Evolutionary conservation across 2,329 filamentous ascomycete species (phyloP), one percentile per base, ranked within the genome.

Genomic region (Scopulariopsis brevicaulis): DNA sequence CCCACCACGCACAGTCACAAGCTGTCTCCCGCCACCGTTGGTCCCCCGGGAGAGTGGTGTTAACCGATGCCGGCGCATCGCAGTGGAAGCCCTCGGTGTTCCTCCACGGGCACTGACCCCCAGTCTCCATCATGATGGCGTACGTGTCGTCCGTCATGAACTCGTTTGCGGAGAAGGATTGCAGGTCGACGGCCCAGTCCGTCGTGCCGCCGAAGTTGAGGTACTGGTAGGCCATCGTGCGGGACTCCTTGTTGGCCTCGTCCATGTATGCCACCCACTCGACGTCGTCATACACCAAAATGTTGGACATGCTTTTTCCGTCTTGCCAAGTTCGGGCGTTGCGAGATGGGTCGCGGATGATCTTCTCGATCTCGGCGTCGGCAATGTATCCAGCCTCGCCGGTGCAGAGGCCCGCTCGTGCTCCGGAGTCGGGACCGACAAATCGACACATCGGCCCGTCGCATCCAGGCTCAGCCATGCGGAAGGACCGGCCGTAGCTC

Each of bases 401-500:
- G 1, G 69, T 71, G 58, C 68, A 71, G 1, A 52, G 51, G 8
- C 68, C 69, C 22, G 60, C 58, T 4, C 48, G 51, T 1, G 68
- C 66, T 2, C 55, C 50, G 0, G 67, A 69, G 0, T 58, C 46
- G 6, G 53, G 43, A 5, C 69, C 69, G 0, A 61, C 62, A 43
- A 63, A 71, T 0, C 53, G 60, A 22, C 69, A 71, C 5, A 53
- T 53, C 7, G 64, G 64, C 0, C 65, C 65, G 0, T 53, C 62
- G 58, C 69, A 73, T 15, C 63, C 61, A 0, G 62, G 34, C 2
- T 63, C 53, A 0, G 63, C 55, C 70, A 73, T 73, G 14, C 66
- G 58, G 61, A 72, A 73, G 1, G 63, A 63, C 1, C 69, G 60
- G 0, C 67, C 69, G 40, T 71, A 72, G 54, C 64, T 68, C 2